These are phyloP conservation scores for Colletotrichum higginsianum DNA, from an alignment of 2,329 filamentous ascomycete genomes.

Conservation along the genomic window DNA sequence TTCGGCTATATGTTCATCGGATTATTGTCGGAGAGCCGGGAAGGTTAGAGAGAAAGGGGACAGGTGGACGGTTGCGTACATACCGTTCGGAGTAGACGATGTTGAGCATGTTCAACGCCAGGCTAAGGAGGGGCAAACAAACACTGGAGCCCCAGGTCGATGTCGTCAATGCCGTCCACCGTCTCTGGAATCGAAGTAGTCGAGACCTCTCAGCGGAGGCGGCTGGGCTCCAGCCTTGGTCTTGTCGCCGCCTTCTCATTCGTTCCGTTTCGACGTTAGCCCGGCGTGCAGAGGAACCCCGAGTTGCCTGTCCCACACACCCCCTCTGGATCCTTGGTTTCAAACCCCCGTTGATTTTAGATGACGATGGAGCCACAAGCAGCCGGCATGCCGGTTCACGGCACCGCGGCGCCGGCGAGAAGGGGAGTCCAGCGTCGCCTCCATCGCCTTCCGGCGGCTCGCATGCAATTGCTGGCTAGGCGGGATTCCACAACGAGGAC, in stretches of 20 bases:
- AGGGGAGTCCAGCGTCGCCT: neutral
- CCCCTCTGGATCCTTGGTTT: slow-evolving; percentile 27
- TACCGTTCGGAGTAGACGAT: slow-evolving; percentile 26
- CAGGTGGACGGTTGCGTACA: neutral
- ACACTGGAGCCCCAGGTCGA: slow-evolving; percentile 21
- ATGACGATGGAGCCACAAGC: slow-evolving; percentile 38
- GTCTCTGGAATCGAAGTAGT: neutral
- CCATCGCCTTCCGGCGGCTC: slow-evolving; percentile 2
- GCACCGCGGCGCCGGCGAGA: slow-evolving; percentile 24
- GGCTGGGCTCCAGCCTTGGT: neutral
- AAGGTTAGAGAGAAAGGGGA: neutral
- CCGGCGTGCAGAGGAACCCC: neutral
- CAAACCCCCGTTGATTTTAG: slow-evolving; percentile 32
- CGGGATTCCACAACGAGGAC: slow-evolving; percentile 24
- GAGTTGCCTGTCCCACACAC: slow-evolving; percentile 5
- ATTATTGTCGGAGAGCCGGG: slow-evolving; percentile 14
- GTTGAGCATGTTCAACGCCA: slow-evolving; percentile 8
- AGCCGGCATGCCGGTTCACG: slow-evolving; percentile 29
- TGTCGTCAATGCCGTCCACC: slow-evolving; percentile 9
- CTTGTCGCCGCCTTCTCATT: neutral
- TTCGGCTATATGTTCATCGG: slow-evolving; percentile 10
- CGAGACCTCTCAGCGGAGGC: slow-evolving; percentile 16
- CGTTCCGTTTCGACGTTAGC: neutral
- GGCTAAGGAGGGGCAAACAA: neutral
- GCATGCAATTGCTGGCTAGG: slow-evolving; percentile 20